phyloP scores from a whole-genome alignment of 1,284 basidiomycete species.

The Pseudomicrostroma phylloplanum region DNA sequence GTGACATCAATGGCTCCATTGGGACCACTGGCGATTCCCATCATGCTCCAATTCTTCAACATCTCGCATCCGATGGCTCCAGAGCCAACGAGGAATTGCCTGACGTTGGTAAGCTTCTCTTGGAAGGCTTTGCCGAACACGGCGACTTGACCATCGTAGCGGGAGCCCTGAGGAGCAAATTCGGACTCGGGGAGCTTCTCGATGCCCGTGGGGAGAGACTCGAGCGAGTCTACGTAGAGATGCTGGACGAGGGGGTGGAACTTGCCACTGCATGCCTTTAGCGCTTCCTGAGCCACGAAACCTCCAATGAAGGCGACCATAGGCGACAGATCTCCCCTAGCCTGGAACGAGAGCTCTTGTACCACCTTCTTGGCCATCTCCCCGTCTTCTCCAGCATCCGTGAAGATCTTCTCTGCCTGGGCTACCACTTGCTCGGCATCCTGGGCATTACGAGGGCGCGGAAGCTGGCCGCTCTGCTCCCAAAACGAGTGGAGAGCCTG shows the following conservation, averaged over 20 bases:
- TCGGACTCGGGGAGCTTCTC: constrained; percentile 69
- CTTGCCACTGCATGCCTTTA: constrained; percentile 96
- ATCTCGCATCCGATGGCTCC: constrained; percentile 99
- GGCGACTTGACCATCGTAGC: constrained; percentile 92
- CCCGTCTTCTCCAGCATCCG: constrained; percentile 58
- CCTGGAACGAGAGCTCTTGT: constrained; percentile 83
- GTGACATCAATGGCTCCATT: constrained; percentile 86
- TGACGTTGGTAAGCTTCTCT: constrained; percentile 78
- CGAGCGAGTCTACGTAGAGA: constrained; percentile 95
- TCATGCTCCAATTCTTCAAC: constrained; percentile 99
- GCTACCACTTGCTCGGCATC: constrained; percentile 71
- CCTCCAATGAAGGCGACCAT: constrained; percentile 91
- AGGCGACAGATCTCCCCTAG: constrained; percentile 84
- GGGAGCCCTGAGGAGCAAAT: constrained; percentile 70
- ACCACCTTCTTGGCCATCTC: constrained; percentile 72
- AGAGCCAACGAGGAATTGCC: constrained; percentile 94
- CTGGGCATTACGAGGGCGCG: constrained; percentile 72
- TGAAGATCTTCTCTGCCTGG: constrained; percentile 68
- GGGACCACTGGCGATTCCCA: constrained; percentile 80
- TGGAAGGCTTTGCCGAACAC: constrained; percentile 93
- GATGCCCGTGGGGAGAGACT: constrained; percentile 58
- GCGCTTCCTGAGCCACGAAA: constrained; percentile 94
- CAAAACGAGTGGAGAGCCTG: constrained; percentile 83
- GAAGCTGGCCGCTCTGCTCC: constrained; percentile 65
- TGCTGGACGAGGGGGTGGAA: constrained; percentile 95